Evolutionary conservation across 169 alveolate species (phyloP).

Genomic region (Plasmodium inui): DNA sequence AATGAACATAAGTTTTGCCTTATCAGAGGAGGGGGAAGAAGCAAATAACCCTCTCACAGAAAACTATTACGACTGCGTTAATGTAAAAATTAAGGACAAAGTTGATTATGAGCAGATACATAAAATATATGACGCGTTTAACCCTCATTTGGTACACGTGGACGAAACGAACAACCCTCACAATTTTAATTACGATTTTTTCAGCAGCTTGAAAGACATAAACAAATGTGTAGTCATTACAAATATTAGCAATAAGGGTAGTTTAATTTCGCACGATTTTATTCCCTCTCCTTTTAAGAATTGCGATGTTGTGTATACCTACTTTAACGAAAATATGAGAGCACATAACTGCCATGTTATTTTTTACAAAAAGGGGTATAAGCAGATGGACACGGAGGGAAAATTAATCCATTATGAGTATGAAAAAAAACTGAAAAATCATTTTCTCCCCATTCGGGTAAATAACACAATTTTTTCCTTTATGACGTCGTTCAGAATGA

Average conservation of each 20-base stretch:
- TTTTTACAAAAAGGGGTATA: conserved; percentile 63
- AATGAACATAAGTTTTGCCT: conserved; percentile 26
- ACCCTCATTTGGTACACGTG: conserved; percentile 34
- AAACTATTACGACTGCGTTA: background rate
- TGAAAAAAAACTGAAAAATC: conserved; percentile 45
- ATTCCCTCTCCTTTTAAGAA: conserved; percentile 47
- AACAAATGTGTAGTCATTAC: conserved; percentile 28
- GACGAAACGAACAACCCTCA: conserved; percentile 73
- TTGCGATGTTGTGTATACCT: conserved; percentile 56
- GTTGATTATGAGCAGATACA: conserved; percentile 25
- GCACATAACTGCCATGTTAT: conserved; percentile 58
- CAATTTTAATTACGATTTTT: conserved; percentile 28
- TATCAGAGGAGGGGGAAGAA: conserved; percentile 6
- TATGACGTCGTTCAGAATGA: conserved; percentile 54
- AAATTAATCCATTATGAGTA: conserved; percentile 54
- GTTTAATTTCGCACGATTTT: conserved; percentile 33
- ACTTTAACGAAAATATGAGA: conserved; percentile 60
- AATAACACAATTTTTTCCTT: conserved; percentile 51
- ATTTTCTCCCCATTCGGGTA: conserved; percentile 13
- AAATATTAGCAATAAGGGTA: conserved; percentile 66
- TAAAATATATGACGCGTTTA: conserved; percentile 16
- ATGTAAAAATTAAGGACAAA: conserved; percentile 21
- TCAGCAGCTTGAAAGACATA: conserved; percentile 20
- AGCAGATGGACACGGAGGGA: conserved; percentile 19
- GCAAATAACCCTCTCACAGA: background rate